These are phyloP conservation scores for Odonthalia washingtoniensis DNA, from an alignment of 31 red algal genomes.

Conservation along the genomic window DNA sequence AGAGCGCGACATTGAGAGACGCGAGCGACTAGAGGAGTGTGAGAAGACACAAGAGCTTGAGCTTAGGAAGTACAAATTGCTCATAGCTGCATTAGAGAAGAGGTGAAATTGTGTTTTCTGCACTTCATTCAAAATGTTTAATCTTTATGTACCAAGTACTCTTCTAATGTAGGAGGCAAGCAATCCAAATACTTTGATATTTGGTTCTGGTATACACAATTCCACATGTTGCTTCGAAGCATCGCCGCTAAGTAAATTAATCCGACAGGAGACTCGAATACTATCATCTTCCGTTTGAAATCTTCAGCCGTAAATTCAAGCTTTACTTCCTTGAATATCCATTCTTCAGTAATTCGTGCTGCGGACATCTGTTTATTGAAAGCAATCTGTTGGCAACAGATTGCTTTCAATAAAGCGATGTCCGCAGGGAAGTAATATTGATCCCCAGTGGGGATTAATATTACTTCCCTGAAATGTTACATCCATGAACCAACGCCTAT, in stretches of 20 bases:
- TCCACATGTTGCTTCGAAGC: slow-evolving; percentile 4
- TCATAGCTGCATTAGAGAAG: no score
- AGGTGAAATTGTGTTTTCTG: no score
- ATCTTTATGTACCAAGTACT: no score
- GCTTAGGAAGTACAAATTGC: no score
- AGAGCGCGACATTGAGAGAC: background rate
- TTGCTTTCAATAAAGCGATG: no score
- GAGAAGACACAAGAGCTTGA: no score
- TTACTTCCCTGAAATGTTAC: background rate
- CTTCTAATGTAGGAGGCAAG: background rate
- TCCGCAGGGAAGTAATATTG: no score
- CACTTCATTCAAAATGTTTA: no score
- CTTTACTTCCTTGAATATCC: slow-evolving; percentile 43
- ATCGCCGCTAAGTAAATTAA: slow-evolving; percentile 11
- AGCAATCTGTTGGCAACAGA: background rate
- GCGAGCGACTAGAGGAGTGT: background rate
- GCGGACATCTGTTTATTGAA: slow-evolving; percentile 43
- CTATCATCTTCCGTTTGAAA: slow-evolving; percentile 29
- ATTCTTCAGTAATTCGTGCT: slow-evolving; percentile 1
- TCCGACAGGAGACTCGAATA: slow-evolving; percentile 7
- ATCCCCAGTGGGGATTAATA: background rate
- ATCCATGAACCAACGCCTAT: background rate
- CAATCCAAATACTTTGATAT: slow-evolving; percentile 1
- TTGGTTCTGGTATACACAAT: slow-evolving; percentile 13
- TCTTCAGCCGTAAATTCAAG: background rate